Percentiles rank a stretch among this genome's conserved stretches.
phyloP scores from a whole-genome alignment of 2,329 filamentous ascomycete species.

The Tolypocladium tundrense region DNA sequence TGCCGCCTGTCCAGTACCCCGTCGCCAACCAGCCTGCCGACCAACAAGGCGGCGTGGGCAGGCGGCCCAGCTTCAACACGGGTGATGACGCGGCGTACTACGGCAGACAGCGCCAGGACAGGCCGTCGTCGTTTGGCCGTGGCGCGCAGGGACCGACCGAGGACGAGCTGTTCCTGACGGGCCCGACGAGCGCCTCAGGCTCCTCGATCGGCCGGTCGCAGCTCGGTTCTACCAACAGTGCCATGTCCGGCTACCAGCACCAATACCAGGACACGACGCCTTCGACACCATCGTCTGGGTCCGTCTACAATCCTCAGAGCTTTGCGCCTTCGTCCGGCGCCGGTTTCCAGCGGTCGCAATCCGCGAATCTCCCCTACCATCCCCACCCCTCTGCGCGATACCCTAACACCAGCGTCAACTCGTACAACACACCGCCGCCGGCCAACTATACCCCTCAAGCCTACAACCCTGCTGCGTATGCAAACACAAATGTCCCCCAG shows the following conservation, averaged over 20 bases:
- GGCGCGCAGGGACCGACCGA: conserved; percentile 15
- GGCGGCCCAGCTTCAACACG: conserved; percentile 64
- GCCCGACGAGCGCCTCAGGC: conserved; percentile 19
- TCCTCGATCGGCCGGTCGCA: conserved; percentile 17
- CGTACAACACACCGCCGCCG: conserved; percentile 22
- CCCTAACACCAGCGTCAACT: conserved; percentile 23
- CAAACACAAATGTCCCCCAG: conserved; percentile 35
- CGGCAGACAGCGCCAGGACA: conserved; percentile 17
- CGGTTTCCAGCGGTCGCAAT: conserved; percentile 34
- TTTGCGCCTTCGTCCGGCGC: conserved; percentile 32
- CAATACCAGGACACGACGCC: conserved; percentile 37
- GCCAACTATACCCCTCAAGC: conserved; percentile 39
- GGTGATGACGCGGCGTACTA: conserved; percentile 60
- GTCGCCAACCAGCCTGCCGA: conserved; percentile 27
- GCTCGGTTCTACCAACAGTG: conserved; percentile 33
- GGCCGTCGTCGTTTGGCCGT: conserved; percentile 1
- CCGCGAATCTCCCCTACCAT: conserved; percentile 40
- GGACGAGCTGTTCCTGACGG: conserved; percentile 57
- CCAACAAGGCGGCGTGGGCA: conserved; percentile 21
- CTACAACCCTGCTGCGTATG: conserved; percentile 53
- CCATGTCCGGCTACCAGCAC: conserved; percentile 41
- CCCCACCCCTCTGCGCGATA: conserved; percentile 30
- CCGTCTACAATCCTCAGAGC: conserved; percentile 61
- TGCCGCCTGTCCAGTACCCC: conserved; percentile 56
- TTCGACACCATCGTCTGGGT: conserved; percentile 30